phyloP scores from a whole-genome alignment of 176 grass and related monocot species.

The Saccharum spontaneum region DNA sequence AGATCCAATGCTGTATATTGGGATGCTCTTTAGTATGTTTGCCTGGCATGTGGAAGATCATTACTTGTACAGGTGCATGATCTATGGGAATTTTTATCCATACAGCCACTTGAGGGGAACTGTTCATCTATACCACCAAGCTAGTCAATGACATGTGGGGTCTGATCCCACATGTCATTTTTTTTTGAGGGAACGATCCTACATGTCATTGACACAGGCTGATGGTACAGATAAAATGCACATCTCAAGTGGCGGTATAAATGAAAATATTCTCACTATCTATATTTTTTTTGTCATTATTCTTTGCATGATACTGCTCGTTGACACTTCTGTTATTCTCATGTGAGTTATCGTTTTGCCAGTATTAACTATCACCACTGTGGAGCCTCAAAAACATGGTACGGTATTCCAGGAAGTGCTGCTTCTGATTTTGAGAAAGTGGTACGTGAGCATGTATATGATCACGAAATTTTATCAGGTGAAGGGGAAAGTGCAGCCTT shows the following conservation, averaged over 20 bases:
- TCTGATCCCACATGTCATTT: background rate
- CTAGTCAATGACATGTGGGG: background rate
- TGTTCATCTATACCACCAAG: background rate
- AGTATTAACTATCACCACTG: conserved; percentile 99
- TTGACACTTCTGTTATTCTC: conserved; percentile 29
- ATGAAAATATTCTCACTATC: conserved; percentile 8
- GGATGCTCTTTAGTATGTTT: conserved; percentile 99
- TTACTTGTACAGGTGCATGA: conserved; percentile 82
- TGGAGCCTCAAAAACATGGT: conserved; percentile 97
- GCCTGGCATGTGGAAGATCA: conserved; percentile 99
- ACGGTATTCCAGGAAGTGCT: conserved; percentile 82
- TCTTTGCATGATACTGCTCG: conserved; percentile 10
- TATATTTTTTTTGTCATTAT: conserved; percentile 10
- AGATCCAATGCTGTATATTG: conserved; percentile 98
- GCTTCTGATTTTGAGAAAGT: conserved; percentile 85
- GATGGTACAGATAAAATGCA: background rate
- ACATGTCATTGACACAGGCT: background rate
- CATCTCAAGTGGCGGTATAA: background rate
- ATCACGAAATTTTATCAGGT: conserved; percentile 76
- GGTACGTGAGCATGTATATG: conserved; percentile 73
- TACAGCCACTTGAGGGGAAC: background rate
- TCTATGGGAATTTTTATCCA: background rate
- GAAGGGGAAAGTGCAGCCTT: conserved; percentile 83
- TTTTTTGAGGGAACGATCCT: background rate
- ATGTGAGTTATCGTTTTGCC: conserved; percentile 27